Conservation (phyloP, 2,329 filamentous ascomycete species). For the Mycosphaerelloides madeirae region DNA sequence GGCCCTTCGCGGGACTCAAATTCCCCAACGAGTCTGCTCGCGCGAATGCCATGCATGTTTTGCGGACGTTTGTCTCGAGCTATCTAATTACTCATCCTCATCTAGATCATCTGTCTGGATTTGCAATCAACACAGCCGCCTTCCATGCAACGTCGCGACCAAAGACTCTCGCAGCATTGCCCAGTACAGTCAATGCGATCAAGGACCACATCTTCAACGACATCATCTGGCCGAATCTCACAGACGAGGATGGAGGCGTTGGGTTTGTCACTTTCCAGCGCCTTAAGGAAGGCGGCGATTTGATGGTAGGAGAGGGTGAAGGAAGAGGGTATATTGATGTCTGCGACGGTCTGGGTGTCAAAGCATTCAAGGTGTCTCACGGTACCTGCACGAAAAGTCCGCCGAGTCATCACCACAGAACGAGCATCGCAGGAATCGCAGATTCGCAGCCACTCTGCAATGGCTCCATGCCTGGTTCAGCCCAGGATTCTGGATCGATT, state of each 20-base stretch:
- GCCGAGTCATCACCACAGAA: conserved; percentile 36
- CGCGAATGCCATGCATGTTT: conserved; percentile 77
- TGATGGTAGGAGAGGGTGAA: conserved; percentile 73
- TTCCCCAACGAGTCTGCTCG: conserved; percentile 62
- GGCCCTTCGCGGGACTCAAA: conserved; percentile 75
- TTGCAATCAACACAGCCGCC: conserved; percentile 89
- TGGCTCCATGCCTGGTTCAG: conserved; percentile 21
- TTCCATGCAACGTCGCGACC: conserved; percentile 70
- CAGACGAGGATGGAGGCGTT: conserved; percentile 90
- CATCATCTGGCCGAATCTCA: conserved; percentile 94
- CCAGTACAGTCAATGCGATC: conserved; percentile 84
- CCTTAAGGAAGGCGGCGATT: conserved; percentile 81
- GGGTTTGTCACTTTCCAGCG: conserved; percentile 88
- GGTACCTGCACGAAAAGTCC: conserved; percentile 74
- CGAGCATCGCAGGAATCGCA: conserved; percentile 38
- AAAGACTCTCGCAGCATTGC: conserved; percentile 80
- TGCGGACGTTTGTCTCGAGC: conserved; percentile 73
- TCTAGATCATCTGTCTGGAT: conserved; percentile 85
- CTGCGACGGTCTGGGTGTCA: conserved; percentile 82
- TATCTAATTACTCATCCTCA: conserved; percentile 97
- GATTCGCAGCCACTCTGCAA: conserved; percentile 31
- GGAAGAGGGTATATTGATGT: conserved; percentile 81
- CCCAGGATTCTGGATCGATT: conserved; percentile 17
- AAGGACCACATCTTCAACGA: conserved; percentile 97
- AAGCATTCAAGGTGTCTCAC: conserved; percentile 82